Conservation (phyloP, 768 basidiomycete genomes). For the Russula virescens region DNA sequence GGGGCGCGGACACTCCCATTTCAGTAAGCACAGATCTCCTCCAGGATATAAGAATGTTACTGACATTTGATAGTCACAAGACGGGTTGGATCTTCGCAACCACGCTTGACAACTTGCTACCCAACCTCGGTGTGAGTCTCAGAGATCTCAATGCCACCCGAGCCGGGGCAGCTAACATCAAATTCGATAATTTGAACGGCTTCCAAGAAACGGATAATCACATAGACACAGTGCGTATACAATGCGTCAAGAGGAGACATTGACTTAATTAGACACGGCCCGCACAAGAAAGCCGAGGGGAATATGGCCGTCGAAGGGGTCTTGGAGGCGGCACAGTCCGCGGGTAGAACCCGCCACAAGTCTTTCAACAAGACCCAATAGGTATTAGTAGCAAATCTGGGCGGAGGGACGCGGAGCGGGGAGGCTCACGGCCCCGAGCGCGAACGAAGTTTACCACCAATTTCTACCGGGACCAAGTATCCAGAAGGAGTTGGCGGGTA, state of each 20-base stretch:
- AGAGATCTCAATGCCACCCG: too few relatives aligned
- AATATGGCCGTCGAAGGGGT: neutral
- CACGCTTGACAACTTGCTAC: too few relatives aligned
- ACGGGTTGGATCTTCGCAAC: too few relatives aligned
- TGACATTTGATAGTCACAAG: neutral
- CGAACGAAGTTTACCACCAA: neutral
- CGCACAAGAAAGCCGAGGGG: neutral
- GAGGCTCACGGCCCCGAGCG: neutral
- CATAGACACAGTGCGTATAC: too few relatives aligned
- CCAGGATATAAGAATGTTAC: neutral
- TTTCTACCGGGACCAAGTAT: neutral
- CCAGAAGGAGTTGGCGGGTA: neutral
- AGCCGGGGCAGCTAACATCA: too few relatives aligned
- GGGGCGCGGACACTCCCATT: neutral
- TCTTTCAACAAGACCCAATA: neutral
- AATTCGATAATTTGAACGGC: too few relatives aligned
- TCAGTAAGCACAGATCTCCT: neutral
- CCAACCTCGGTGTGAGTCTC: too few relatives aligned
- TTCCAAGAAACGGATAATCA: too few relatives aligned
- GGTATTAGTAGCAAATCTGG: neutral
- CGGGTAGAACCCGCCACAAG: neutral
- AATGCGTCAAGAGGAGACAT: too few relatives aligned
- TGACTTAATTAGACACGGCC: too few relatives aligned
- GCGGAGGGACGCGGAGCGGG: constrained; percentile 3
- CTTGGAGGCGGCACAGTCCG: too few relatives aligned